These are phyloP conservation scores for Hemerocallis citrina DNA, from an alignment of 106 monocot genomes.

Conservation along the genomic window DNA sequence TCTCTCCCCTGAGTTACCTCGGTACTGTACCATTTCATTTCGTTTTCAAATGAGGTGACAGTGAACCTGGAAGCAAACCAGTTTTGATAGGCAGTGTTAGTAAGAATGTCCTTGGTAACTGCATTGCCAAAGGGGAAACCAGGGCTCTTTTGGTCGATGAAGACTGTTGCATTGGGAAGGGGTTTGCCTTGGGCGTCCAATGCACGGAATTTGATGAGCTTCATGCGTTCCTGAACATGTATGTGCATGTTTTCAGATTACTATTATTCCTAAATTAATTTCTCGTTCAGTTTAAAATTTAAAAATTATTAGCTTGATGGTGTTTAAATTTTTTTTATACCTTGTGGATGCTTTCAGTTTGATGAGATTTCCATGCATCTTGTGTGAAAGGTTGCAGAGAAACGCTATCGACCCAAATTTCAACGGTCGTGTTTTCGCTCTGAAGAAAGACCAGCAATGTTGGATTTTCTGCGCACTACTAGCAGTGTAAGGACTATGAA, in stretches of 20 bases:
- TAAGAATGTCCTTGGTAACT: slow-evolving; percentile 31
- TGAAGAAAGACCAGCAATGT: slow-evolving; percentile 10
- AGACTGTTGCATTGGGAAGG: slow-evolving; percentile 28
- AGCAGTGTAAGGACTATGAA: too few species aligned
- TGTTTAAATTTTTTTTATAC: slow-evolving; percentile 13
- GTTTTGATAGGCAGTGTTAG: slow-evolving; percentile 42
- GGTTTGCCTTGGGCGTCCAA: slow-evolving; percentile 27
- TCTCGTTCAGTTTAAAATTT: not conserved
- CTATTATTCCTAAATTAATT: not conserved
- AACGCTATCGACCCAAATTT: slow-evolving; percentile 77
- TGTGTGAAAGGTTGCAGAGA: slow-evolving; percentile 76
- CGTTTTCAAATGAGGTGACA: slow-evolving; percentile 68
- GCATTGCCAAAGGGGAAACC: slow-evolving; percentile 63
- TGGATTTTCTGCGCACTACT: too few species aligned
- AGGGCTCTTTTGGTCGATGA: slow-evolving; percentile 19
- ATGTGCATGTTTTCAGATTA: not conserved
- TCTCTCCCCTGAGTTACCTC: slow-evolving; percentile 31
- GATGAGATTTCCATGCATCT: slow-evolving; percentile 71
- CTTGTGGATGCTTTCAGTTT: slow-evolving; percentile 33
- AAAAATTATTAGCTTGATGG: not conserved
- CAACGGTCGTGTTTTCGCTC: slow-evolving; percentile 30
- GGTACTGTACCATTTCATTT: slow-evolving; percentile 94
- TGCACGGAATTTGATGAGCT: slow-evolving; percentile 28
- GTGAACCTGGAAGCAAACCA: slow-evolving; percentile 78
- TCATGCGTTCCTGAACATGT: slow-evolving; percentile 33